Percentiles rank a stretch among this genome's conserved stretches.
phyloP scores from a whole-genome alignment of 2,329 filamentous ascomycete species.

The Karstenula rhodostoma region DNA sequence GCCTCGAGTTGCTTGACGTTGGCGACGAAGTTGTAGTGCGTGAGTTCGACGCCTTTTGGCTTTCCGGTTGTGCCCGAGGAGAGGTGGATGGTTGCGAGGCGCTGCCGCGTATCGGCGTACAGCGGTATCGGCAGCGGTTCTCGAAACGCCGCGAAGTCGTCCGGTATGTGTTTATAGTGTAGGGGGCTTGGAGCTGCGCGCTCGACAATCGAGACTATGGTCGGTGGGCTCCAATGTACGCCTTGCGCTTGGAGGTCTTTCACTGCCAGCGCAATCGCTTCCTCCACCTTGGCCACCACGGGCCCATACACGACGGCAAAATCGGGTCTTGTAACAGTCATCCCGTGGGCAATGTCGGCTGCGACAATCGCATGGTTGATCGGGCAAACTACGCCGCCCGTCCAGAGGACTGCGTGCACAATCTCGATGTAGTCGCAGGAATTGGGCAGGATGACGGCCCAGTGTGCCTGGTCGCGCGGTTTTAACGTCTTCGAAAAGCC shows the following conservation, averaged over 20 bases:
- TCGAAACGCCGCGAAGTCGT: constrained; percentile 16
- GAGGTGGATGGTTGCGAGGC: constrained; percentile 27
- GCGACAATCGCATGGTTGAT: constrained; percentile 35
- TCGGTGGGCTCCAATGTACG: constrained; percentile 46
- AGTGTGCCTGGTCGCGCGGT: constrained; percentile 50
- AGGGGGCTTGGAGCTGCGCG: not conserved
- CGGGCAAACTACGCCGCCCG: constrained; percentile 37
- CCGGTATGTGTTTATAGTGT: constrained; percentile 20
- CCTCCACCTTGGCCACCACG: constrained; percentile 17
- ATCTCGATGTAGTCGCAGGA: constrained; percentile 57
- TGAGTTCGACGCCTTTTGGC: constrained; percentile 32
- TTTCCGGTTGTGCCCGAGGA: constrained; percentile 29
- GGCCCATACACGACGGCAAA: constrained; percentile 53
- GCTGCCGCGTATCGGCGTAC: constrained; percentile 22
- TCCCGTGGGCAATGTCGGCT: constrained; percentile 46
- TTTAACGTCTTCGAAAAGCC: constrained; percentile 46
- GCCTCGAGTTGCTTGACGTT: constrained; percentile 31
- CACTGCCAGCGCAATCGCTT: constrained; percentile 23
- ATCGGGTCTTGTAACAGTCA: constrained; percentile 54
- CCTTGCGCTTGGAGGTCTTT: constrained; percentile 25
- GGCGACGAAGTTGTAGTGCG: constrained; percentile 36
- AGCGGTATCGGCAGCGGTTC: constrained; percentile 19
- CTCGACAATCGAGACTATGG: constrained; percentile 45
- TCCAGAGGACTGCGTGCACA: constrained; percentile 51
- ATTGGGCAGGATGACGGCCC: constrained; percentile 57